phyloP scores from a whole-genome alignment of 106 monocot species.

The Cymbidium sinense region DNA sequence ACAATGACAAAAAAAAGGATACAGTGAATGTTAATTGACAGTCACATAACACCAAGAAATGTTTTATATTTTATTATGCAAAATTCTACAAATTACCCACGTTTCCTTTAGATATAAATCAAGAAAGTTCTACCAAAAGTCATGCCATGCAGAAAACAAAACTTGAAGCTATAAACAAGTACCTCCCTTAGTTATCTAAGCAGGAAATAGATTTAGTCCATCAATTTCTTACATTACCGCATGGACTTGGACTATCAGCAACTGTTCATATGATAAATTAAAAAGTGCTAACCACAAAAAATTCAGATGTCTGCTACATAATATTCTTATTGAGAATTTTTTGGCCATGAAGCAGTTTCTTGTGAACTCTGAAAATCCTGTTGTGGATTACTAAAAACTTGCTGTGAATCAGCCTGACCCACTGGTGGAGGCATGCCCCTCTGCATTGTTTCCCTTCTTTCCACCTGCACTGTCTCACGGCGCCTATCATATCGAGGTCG shows the following conservation, averaged over 20 bases:
- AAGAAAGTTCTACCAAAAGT: neutral
- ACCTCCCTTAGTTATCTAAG: neutral
- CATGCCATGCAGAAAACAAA: neutral
- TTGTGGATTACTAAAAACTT: neutral
- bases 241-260: neutral
- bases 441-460: conserved; percentile 56
- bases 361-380: neutral
- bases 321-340: neutral
- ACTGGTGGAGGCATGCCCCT: conserved; percentile 8
- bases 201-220: neutral
- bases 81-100: neutral
- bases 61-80: neutral
- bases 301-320: neutral
- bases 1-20: neutral
- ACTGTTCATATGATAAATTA: neutral
- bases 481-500: conserved; percentile 75
- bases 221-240: neutral
- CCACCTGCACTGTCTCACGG: conserved; percentile 67
- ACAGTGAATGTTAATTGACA: neutral
- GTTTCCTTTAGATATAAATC: neutral
- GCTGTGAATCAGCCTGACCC: neutral
- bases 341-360: neutral
- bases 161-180: neutral
- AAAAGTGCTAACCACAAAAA: neutral
- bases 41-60: neutral